These are phyloP conservation scores for Rhododendron molle DNA, from an alignment of 148 eudicot genomes.

Conservation along the genomic window DNA sequence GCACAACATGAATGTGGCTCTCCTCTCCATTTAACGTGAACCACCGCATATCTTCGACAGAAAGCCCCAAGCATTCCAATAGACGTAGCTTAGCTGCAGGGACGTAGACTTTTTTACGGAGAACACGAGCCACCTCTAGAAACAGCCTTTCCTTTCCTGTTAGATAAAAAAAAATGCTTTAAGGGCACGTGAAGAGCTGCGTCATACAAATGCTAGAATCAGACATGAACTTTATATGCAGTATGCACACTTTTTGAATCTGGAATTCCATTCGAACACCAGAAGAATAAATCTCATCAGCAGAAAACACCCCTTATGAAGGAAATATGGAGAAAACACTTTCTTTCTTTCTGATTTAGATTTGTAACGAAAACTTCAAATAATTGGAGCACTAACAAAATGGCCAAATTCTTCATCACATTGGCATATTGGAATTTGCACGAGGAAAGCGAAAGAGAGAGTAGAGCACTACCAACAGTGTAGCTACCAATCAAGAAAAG, in stretches of 20 bases:
- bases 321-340: background rate
- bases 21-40: slow-evolving; percentile 69
- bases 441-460: slow-evolving; percentile 8
- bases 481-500: slow-evolving; percentile 94
- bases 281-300: background rate
- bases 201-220: background rate
- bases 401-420: background rate
- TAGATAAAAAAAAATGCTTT: background rate
- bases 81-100: slow-evolving; percentile 74
- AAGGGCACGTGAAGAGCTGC: background rate
- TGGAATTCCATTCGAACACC: background rate
- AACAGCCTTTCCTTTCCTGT: slow-evolving; percentile 90
- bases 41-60: slow-evolving; percentile 81
- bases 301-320: background rate
- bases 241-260: background rate
- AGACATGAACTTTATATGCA: background rate
- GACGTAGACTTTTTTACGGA: slow-evolving; percentile 66
- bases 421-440: background rate
- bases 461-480: slow-evolving; percentile 62
- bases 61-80: slow-evolving; percentile 73
- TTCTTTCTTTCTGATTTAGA: background rate
- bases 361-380: background rate
- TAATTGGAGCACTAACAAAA: background rate
- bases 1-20: slow-evolving; percentile 93
- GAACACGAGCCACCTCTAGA: slow-evolving; percentile 81